Evolutionary conservation across 2,329 filamentous ascomycete genomes (phyloP).

Genomic region (Cladophialophora chaetospira): DNA sequence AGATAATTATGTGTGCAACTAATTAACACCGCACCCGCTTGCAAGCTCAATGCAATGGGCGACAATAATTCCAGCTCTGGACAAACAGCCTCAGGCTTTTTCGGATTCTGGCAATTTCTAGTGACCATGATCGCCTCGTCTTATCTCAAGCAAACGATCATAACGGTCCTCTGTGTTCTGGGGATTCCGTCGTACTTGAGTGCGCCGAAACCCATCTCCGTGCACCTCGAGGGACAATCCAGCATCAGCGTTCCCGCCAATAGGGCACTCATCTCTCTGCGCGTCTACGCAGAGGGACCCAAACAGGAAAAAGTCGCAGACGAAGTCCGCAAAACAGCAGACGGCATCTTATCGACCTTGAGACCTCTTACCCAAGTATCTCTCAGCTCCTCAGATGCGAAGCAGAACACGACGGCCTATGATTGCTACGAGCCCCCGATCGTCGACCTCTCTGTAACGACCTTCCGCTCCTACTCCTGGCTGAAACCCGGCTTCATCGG

Average conservation of each 20-base stretch:
- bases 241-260: slow-evolving; percentile 16
- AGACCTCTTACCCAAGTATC: slow-evolving; percentile 13
- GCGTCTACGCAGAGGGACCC: slow-evolving; percentile 10
- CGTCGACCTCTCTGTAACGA: slow-evolving; percentile 14
- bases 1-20: neutral
- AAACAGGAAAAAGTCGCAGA: slow-evolving; percentile 18
- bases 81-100: neutral
- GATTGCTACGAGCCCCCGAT: slow-evolving; percentile 1
- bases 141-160: slow-evolving; percentile 14
- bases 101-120: neutral
- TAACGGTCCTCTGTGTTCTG: slow-evolving; percentile 16
- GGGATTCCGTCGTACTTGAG: slow-evolving; percentile 19
- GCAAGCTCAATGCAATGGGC: neutral
- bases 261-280: slow-evolving; percentile 11
- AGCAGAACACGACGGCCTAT: neutral
- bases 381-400: neutral
- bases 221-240: slow-evolving; percentile 10
- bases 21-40: neutral
- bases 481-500: slow-evolving; percentile 10
- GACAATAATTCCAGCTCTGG: neutral
- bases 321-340: slow-evolving; percentile 11
- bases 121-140: slow-evolving; percentile 13
- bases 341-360: slow-evolving; percentile 7
- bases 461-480: slow-evolving; percentile 15
- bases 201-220: slow-evolving; percentile 13